Evolutionary conservation across 371 early-diverging fungal species (phyloP).

Genomic region (Blastocladiella emersonii): DNA sequence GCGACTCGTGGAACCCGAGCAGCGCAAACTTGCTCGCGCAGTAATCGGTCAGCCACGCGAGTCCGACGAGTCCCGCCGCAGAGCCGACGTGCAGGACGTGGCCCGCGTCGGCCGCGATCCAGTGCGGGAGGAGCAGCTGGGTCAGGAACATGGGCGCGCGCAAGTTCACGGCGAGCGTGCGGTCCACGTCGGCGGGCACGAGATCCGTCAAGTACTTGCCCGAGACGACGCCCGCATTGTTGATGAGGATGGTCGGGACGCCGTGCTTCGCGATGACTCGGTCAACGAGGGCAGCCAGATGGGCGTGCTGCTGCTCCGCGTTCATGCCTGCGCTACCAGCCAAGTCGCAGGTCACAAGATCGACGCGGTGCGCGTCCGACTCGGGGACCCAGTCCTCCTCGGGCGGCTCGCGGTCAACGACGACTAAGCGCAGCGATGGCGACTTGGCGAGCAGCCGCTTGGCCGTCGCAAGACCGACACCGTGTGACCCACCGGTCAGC

Average conservation of each 20-base stretch:
- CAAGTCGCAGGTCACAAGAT: too few relatives aligned
- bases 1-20: constrained; percentile 22
- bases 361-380: too few relatives aligned
- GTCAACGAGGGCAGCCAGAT: too few relatives aligned
- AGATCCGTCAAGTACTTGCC: constrained; percentile 19
- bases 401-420: too few relatives aligned
- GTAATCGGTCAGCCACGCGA: constrained; percentile 18
- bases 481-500: too few relatives aligned
- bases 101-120: constrained; percentile 13
- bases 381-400: too few relatives aligned
- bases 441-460: too few relatives aligned
- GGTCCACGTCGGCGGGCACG: constrained; percentile 15
- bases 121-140: constrained; percentile 14
- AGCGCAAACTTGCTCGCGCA: constrained; percentile 29
- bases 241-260: constrained; percentile 23
- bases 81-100: constrained; percentile 23
- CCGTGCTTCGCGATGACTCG: constrained; percentile 3
- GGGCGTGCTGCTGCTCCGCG: too few relatives aligned
- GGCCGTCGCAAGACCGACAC: too few relatives aligned
- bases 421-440: too few relatives aligned
- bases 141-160: constrained; percentile 20
- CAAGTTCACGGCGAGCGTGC: constrained; percentile 23
- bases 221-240: constrained; percentile 30
- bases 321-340: too few relatives aligned
- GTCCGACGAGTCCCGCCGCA: constrained; percentile 17